Evolutionary conservation across 768 basidiomycete genomes (phyloP).

Genomic region (Rhizopogon salebrosus): DNA sequence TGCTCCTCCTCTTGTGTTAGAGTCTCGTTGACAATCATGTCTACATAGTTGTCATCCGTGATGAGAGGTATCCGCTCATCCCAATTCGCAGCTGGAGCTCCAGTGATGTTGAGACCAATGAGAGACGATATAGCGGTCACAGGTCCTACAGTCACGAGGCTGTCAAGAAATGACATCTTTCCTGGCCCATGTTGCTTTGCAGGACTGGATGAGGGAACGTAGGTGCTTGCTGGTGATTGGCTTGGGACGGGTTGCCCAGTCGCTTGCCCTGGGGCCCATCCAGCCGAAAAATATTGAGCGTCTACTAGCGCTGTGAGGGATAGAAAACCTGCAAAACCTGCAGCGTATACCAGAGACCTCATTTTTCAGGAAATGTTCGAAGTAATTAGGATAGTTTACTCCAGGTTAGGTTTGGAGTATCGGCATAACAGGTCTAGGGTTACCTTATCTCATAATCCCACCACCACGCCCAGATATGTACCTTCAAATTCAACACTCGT

Average conservation of each 20-base stretch:
- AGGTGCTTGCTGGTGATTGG: constrained; percentile 11
- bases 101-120: constrained; percentile 70
- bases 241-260: constrained; percentile 58
- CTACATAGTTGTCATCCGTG: constrained; percentile 76
- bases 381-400: constrained; percentile 9
- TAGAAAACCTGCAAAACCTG: constrained; percentile 29
- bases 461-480: too few species aligned
- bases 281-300: constrained; percentile 75
- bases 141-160: constrained; percentile 47
- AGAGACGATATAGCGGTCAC: constrained; percentile 48
- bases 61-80: constrained; percentile 72
- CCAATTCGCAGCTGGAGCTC: constrained; percentile 45
- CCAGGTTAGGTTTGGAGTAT: not conserved
- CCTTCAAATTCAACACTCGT: too few species aligned
- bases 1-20: constrained; percentile 60
- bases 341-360: constrained; percentile 40
- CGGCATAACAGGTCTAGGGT: too few species aligned
- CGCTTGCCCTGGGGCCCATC: constrained; percentile 75
- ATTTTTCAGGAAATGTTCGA: constrained; percentile 34
- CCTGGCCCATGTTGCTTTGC: constrained; percentile 13
- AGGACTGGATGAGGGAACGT: constrained; percentile 21
- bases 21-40: constrained; percentile 65
- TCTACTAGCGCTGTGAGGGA: constrained; percentile 17
- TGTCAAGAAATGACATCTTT: constrained; percentile 24
- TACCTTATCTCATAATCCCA: not conserved